Percentiles rank a stretch among this genome's conserved stretches.
These are phyloP conservation scores for Neurospora africana DNA, from an alignment of 495 filamentous ascomycete species.

Conservation along the genomic window DNA sequence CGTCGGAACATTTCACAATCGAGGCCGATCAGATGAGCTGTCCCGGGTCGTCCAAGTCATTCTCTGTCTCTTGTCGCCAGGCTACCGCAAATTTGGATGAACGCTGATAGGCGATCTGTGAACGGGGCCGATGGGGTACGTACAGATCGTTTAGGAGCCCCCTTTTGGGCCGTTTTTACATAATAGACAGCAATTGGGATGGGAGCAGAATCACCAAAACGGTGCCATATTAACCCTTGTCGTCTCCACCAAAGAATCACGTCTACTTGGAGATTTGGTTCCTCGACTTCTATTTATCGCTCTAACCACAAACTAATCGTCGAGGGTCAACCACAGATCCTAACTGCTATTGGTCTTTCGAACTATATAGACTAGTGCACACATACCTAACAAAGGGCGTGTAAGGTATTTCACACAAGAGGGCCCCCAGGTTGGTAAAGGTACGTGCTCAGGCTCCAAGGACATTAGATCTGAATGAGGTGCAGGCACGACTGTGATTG, in stretches of 20 bases:
- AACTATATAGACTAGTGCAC: background rate
- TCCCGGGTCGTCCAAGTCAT: background rate
- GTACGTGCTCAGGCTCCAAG: background rate
- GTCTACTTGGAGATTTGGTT: background rate
- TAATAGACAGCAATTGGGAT: background rate
- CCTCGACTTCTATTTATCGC: background rate
- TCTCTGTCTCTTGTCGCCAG: background rate
- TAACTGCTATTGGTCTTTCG: background rate
- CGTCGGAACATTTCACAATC: background rate
- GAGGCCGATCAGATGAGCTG: background rate
- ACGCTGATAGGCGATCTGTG: constrained; percentile 4
- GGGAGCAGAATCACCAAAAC: background rate
- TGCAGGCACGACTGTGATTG: background rate
- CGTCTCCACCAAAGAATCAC: background rate
- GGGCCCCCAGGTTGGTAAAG: background rate
- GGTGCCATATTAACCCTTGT: background rate
- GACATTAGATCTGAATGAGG: background rate
- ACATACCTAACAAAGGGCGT: background rate
- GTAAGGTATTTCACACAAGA: background rate
- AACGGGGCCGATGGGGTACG: background rate
- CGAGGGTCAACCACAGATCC: background rate
- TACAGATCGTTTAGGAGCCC: background rate
- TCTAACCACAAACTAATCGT: background rate
- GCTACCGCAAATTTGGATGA: constrained; percentile 9
- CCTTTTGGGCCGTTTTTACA: background rate